Conservation (phyloP, 164 flowering plant genomes). For the Liriodendron chinense region DNA sequence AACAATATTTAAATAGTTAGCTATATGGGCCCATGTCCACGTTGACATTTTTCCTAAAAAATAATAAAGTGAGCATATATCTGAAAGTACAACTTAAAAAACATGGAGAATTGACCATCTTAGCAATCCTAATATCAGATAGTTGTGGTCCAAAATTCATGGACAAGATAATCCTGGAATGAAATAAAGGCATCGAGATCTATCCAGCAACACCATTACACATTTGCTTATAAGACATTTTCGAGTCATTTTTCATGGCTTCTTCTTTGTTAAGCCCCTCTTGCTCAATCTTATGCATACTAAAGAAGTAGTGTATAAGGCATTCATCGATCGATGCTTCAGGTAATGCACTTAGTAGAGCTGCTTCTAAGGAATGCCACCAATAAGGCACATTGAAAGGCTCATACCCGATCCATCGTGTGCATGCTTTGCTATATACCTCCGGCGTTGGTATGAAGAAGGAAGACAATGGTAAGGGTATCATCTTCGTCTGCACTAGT, state of each 20-base stretch:
- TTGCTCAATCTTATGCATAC: slow-evolving; percentile 49
- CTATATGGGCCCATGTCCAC: too few relatives aligned
- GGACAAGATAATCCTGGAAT: too few relatives aligned
- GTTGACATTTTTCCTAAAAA: too few relatives aligned
- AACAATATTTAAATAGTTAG: too few relatives aligned
- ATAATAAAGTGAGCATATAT: too few relatives aligned
- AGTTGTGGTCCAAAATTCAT: too few relatives aligned
- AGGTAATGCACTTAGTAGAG: slow-evolving; percentile 33
- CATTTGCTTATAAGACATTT: background rate
- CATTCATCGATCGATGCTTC: slow-evolving; percentile 49
- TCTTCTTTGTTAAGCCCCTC: slow-evolving; percentile 30
- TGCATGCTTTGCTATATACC: slow-evolving; percentile 55
- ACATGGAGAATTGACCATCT: too few relatives aligned
- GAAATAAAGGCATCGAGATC: too few relatives aligned
- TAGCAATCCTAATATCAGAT: too few relatives aligned
- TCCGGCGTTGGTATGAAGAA: slow-evolving; percentile 69
- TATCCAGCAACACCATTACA: too few relatives aligned
- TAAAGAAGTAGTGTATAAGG: slow-evolving; percentile 38
- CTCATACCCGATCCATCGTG: slow-evolving; percentile 62
- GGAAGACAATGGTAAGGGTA: slow-evolving; percentile 56
- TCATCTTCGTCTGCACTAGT: slow-evolving; percentile 75
- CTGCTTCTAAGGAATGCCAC: slow-evolving; percentile 62
- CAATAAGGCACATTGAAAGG: slow-evolving; percentile 77
- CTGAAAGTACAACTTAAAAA: too few relatives aligned
- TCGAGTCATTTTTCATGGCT: background rate